A percentile compares a stretch with the other conserved stretches of the same genome.
Evolutionary conservation across 78 protist genomes (phyloP).

Genomic region (Anaeramoeba flamelloides): DNA sequence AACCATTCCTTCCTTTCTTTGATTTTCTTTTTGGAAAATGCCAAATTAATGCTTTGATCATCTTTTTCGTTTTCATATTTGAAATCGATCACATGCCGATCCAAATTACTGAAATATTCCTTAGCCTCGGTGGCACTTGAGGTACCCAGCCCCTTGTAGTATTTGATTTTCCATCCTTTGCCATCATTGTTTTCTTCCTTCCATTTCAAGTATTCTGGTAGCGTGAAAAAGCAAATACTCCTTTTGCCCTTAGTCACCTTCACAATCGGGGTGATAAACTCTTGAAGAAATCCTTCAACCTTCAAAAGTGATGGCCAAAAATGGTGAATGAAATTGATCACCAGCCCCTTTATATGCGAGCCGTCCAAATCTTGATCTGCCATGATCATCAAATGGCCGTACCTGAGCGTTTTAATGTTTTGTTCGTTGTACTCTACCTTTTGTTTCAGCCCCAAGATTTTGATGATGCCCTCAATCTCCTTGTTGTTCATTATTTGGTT

Average conservation of each 20-base stretch:
- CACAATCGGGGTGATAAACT: constrained; percentile 96
- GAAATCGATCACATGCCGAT: background rate
- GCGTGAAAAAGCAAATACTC: constrained; percentile 65
- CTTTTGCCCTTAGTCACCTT: constrained; percentile 35
- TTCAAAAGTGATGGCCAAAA: constrained; percentile 88
- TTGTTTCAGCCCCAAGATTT: constrained; percentile 60
- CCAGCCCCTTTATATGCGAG: constrained; percentile 98
- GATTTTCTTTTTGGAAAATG: background rate
- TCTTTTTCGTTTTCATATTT: background rate
- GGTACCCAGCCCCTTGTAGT: constrained; percentile 70
- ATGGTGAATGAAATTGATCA: constrained; percentile 83
- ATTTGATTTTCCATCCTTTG: constrained; percentile 57
- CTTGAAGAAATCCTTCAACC: constrained; percentile 56
- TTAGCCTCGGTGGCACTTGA: background rate
- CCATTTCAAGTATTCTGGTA: constrained; percentile 75
- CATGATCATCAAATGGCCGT: constrained; percentile 97
- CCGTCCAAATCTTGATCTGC: constrained; percentile 91
- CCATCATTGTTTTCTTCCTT: background rate
- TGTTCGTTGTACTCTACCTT: background rate
- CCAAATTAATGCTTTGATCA: background rate
- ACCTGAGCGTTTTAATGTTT: constrained; percentile 48
- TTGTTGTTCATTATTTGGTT: constrained; percentile 43
- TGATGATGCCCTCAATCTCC: constrained; percentile 57
- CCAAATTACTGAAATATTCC: background rate
- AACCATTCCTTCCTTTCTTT: background rate